Evolutionary conservation across 371 early-diverging fungal species (phyloP), one percentile per base, ranked within the genome.

Genomic region (Zancudomyces culisetae): DNA sequence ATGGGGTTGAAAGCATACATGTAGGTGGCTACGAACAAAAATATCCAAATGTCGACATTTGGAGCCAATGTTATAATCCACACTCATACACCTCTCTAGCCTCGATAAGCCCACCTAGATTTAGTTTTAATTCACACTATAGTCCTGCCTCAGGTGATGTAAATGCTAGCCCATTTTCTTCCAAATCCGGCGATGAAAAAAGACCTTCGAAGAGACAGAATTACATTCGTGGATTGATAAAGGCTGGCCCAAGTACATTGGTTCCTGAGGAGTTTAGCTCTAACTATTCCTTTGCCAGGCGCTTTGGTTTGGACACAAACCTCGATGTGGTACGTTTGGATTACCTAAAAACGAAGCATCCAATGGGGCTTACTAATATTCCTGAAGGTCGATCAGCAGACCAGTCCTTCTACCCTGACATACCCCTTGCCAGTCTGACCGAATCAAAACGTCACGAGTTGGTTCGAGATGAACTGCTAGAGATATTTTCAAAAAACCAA

Each of bases 71-170:
- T 49, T 49, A 49, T 35, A 49, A 49, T 30, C 30, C 50, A n/a
- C 22, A 13, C 18, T 2, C 3, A 4, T 49, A 29, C n/a, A 49
- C 50, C 8, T 30, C 27, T 8, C 30, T 49, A 18, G 50, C 26
- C 26, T 4, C 3, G 2, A 13, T 49, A 21, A 29, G 26, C 21
- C 21, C 30, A 29, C 30, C 50, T 3, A 28, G 35, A 13, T 22
- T 49, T 15, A 49, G 30, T 49, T 49, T 30, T 15, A 49, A 49
- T 30, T 49, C 50, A 20, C 26, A 21, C 26, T 49, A 49, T 30
- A 35, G 10, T 35, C 22, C 50, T 12, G 6, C 35, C 35, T 10
- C 35, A 6, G 6, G 10, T 15, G 35, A 35, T 15, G 15, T 35
- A 6, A 35, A 35, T 35, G 35, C 35, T 10, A 35, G 35, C 35